Base-by-base conservation (phyloP, 768 basidiomycete species). In the Hemileccinum rubropunctum region DNA sequence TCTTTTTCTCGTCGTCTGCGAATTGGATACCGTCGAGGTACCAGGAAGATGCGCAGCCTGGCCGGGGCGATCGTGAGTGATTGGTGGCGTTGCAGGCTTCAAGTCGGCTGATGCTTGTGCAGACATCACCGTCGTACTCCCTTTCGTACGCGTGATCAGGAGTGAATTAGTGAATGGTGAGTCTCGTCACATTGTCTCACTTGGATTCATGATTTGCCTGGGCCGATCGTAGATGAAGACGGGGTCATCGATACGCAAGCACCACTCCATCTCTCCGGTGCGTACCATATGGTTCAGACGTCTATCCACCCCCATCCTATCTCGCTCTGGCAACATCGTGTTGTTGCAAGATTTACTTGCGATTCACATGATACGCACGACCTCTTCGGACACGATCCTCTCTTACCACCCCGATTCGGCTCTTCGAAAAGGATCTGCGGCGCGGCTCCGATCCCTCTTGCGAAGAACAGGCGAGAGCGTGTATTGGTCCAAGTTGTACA, bases 11-110 rank as follows among this genome's bases (percentile, higher is more conserved):
- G 14, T 70, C 65, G 1, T 72, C 69, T 0, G 57, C 76, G 6
- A 80, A 78, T 52, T 81, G 79, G 80, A 83, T 82, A 36, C 82
- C 81, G 0, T 78, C 79, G 0, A 76, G 78, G 33, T 83, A 76
- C 38, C 76, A 80, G 48, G 80, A 81, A 50, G 75, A 76, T 36
- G 28, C 56, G 1, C 52, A 56, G n/a, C 58, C 63, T 17, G 64
- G 62, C 2, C 50, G 66, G 33, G 76, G 77, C 51, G 80, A 82
- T 64, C 79, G 78, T 82, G 56, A 50, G 79, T 58, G 1, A 13
- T 35, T 23, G 23, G 23, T 35, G 13, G 34, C 15, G 11, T 30
- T 30, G 28, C 28, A 9, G 34, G 34, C 34, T 35, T 15, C 3
- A 7, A 3, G 34, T 35, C 8, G 15, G 18, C 20, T 43, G 17